These are phyloP conservation scores for Asparagopsis taxiformis DNA, from an alignment of 31 red algal genomes.

Conservation along the genomic window DNA sequence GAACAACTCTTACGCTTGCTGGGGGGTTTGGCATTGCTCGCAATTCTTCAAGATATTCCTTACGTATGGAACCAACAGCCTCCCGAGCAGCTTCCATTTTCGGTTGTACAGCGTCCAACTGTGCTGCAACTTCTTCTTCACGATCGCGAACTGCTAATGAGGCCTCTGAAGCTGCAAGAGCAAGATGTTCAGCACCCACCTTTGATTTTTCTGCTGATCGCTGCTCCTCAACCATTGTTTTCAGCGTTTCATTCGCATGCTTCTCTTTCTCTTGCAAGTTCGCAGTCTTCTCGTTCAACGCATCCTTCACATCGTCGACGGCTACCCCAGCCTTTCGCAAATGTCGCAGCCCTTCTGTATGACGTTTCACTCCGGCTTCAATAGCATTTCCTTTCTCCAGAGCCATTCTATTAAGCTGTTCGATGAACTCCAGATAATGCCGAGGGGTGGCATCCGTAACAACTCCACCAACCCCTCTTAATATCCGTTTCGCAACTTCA, in stretches of 20 bases:
- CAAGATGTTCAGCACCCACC: constrained; percentile 69
- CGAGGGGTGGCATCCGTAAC: constrained; percentile 57
- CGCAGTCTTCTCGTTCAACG: constrained; percentile 39
- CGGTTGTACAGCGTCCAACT: constrained; percentile 58
- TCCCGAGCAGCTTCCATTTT: constrained; percentile 71
- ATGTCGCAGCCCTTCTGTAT: constrained; percentile 57
- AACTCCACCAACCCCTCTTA: background rate
- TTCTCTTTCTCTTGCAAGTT: constrained; percentile 51
- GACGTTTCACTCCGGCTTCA: constrained; percentile 58
- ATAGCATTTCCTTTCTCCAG: constrained; percentile 73
- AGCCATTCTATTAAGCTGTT: constrained; percentile 81
- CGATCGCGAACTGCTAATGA: constrained; percentile 43
- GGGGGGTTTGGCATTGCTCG: constrained; percentile 87
- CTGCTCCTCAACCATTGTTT: constrained; percentile 82
- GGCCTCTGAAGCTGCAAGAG: constrained; percentile 57
- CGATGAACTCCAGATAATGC: constrained; percentile 86
- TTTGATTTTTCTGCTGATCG: constrained; percentile 74
- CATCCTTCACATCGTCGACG: constrained; percentile 63
- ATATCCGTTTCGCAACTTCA: constrained; percentile 32
- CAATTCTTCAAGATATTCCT: constrained; percentile 79
- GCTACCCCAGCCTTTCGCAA: constrained; percentile 60
- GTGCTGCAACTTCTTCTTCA: constrained; percentile 64
- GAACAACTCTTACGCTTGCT: constrained; percentile 49
- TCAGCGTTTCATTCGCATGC: constrained; percentile 59
- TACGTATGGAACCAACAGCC: constrained; percentile 75